Evolutionary conservation across 139 green algal genomes (phyloP), one percentile per base, ranked within the genome.

Genomic region (Tetraselmis chui): DNA sequence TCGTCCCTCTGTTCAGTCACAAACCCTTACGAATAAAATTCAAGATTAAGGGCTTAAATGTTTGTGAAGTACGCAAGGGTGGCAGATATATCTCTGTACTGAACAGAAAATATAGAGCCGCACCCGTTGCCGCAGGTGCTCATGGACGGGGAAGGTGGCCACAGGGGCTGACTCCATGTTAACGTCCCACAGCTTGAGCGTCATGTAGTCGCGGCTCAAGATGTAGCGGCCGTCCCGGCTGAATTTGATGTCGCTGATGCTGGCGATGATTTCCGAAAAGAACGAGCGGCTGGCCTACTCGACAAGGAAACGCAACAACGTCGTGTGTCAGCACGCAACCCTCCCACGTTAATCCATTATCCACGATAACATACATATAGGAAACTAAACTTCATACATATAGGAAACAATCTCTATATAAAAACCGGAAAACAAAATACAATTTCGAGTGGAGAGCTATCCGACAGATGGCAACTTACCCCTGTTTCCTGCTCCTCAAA

Each of bases 251-350:
- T 99, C 95, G 32, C 91, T 95, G 67, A 99, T 95, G 82, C 87
- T 95, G 30, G 91, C 90, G 79, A 99, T 97, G 84, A 99, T 99
- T 87, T 99, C 97, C 23, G 85, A 92, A 85, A 99, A 99, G 86
- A 99, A 99, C 0, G 87, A 94, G 75, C 93, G 91, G 79, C 84
- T 88, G 2, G 84, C 88, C 89, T 95, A 86, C 79, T 76, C 26
- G 26, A 32, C 45, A 2, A 32, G 28, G 29, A 59, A 25, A 2
- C 1, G 58, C 76, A 83, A 29, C 29, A 2, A 74, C 31, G 5
- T 25, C 11, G 58, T 67, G 59, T 29, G 67, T 25, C n/a, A 11
- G 59, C 11, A 23, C 11, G 2, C n/a, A n/a, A n/a, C n/a, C n/a
- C n/a, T n/a, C n/a, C n/a, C n/a, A n/a, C n/a, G n/a, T n/a, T n/a